Conservation (phyloP, 148 eudicot species). For the Rhododendron ferrugineum region DNA sequence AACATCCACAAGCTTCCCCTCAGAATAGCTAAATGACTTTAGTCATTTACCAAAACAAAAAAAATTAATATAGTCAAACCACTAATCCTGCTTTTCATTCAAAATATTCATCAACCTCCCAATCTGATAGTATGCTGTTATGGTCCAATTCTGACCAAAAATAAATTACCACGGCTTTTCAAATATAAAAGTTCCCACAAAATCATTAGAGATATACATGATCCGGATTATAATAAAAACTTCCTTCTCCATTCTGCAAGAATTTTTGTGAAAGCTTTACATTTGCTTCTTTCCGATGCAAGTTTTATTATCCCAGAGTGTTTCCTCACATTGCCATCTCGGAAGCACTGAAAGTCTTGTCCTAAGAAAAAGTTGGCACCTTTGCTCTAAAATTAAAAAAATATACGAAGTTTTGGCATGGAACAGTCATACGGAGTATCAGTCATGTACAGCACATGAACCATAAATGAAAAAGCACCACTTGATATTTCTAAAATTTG, state of each 20-base stretch:
- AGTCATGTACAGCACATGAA: neutral
- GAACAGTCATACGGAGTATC: neutral
- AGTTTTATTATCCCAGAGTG: neutral
- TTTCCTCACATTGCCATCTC: neutral
- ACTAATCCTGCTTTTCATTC: neutral
- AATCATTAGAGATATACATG: neutral
- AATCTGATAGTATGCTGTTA: neutral
- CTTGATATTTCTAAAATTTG: neutral
- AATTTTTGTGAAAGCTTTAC: neutral
- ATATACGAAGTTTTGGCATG: neutral
- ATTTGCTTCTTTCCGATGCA: neutral
- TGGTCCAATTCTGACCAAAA: neutral
- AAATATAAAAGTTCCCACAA: neutral
- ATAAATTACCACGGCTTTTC: neutral
- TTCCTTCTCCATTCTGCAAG: neutral
- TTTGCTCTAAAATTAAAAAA: neutral
- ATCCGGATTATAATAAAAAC: neutral
- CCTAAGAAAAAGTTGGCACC: neutral
- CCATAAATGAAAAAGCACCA: neutral
- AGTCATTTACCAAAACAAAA: neutral
- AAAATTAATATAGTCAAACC: neutral
- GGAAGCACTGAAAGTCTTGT: neutral
- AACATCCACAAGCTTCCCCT: neutral
- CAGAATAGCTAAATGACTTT: neutral
- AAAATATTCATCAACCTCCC: neutral